A percentile compares a stretch with the other conserved stretches of the same genome.
phyloP scores from a whole-genome alignment of 805 yeast species.

The Barnettozyma californica region DNA sequence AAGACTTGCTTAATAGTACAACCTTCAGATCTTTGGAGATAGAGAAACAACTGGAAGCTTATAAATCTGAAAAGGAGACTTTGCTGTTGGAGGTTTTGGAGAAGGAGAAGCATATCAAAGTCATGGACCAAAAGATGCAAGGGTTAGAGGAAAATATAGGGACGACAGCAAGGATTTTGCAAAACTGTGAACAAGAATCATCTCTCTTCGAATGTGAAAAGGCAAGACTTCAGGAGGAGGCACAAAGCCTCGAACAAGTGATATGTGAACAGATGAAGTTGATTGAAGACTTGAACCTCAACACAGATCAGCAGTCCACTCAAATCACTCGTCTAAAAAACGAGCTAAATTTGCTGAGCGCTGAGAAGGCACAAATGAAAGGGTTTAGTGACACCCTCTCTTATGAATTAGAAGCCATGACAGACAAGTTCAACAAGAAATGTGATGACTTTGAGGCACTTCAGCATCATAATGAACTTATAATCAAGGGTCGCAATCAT shows the following conservation, averaged over 20 bases:
- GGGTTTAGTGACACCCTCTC: neutral
- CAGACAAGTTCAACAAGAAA: neutral
- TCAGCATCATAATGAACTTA: conserved; percentile 1
- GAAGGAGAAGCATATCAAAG: neutral
- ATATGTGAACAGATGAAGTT: conserved; percentile 1
- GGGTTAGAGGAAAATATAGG: neutral
- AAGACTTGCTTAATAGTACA: neutral
- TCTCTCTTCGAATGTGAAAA: neutral
- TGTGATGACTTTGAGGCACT: conserved; percentile 6
- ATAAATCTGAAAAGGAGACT: neutral
- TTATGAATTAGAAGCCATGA: conserved; percentile 2
- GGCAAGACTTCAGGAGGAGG: neutral
- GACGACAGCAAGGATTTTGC: neutral
- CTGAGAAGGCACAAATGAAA: neutral
- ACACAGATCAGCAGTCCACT: conserved; percentile 2
- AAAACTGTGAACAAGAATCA: neutral
- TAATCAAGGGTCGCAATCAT: neutral
- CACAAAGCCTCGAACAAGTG: neutral
- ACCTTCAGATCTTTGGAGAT: neutral
- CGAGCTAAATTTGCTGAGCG: neutral
- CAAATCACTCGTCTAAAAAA: neutral
- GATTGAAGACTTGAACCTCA: conserved; percentile 1
- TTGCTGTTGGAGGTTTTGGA: neutral
- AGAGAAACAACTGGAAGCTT: neutral
- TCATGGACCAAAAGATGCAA: neutral